These are phyloP conservation scores for Yamadazyma oceani DNA, from an alignment of 1,139 yeast species.

Conservation along the genomic window DNA sequence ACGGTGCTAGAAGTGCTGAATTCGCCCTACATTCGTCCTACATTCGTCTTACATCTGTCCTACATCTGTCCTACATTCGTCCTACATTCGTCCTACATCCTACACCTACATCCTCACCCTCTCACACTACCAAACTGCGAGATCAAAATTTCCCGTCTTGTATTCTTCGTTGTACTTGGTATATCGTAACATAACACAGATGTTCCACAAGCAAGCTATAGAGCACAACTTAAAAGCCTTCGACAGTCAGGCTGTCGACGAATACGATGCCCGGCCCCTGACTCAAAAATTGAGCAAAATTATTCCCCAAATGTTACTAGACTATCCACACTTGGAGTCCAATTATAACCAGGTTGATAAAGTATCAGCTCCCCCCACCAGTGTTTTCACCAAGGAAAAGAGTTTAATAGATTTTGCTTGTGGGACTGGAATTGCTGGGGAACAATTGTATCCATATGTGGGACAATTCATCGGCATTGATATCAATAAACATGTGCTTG, in stretches of 20 bases:
- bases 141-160: too few relatives aligned
- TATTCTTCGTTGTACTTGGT: too few relatives aligned
- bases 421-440: slow-evolving; percentile 42
- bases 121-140: too few relatives aligned
- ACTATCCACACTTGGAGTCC: slow-evolving; percentile 3
- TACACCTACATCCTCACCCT: too few relatives aligned
- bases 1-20: too few relatives aligned
- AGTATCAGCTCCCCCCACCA: slow-evolving; percentile 15
- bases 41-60: too few relatives aligned
- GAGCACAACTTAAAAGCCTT: slow-evolving; percentile 25
- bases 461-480: slow-evolving; percentile 35
- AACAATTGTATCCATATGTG: slow-evolving; percentile 30
- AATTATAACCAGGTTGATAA: not conserved
- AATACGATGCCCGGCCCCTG: slow-evolving; percentile 5
- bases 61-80: too few relatives aligned
- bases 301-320: slow-evolving; percentile 5
- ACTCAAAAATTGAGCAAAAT: slow-evolving; percentile 4
- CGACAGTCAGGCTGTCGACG: slow-evolving; percentile 4
- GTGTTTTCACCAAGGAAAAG: slow-evolving; percentile 27
- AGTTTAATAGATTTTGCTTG: slow-evolving; percentile 44
- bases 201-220: slow-evolving; percentile 22
- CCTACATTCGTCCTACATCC: too few relatives aligned
- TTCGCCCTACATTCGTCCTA: too few relatives aligned
- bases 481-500: slow-evolving; percentile 30
- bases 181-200: too few relatives aligned